Base-by-base conservation (phyloP, 495 filamentous ascomycete species). In the Penicillium psychrofluorescens region DNA sequence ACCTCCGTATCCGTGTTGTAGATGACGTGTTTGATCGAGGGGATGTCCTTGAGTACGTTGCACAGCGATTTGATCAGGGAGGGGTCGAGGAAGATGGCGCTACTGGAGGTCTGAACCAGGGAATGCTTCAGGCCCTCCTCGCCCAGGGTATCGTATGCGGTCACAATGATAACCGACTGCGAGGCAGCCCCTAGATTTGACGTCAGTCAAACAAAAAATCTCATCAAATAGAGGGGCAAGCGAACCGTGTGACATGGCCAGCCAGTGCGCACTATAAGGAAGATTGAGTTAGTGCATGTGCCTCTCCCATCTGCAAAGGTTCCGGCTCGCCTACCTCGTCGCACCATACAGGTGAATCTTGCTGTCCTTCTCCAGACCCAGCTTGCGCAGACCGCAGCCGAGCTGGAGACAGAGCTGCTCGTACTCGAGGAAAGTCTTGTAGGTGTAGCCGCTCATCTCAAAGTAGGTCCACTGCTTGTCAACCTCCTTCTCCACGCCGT, bases 381-480 rank as follows among this genome's bases (percentile, higher is more conserved):
- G 71, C 65, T 88, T 85, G 56, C 85, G 77, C 65, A 90, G 66
- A 38, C 86, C 92, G 29, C 77, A 69, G 38, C 91, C 92, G 38
- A 94, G 55, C 55, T 87, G 74, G 29, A 90, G 66, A 30, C 76
- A 77, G 48, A 86, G 64, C 58, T 79, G 76, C 71, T 95, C 85
- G 60, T 94, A 96, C 58, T 97, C 88, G 44, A 80, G 78, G 70
- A 92, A 98, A 56, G 77, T 86, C 60, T 86, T 77, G 71, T 85
- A 98, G 46, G 79, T 77, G 71, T 95, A 98, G 46, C 70, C 78
- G 59, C 87, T 86, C 61, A 94, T 80, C 70, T 98, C 92, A 64
- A 90, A 96, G 69, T 87, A 98, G 39, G 81, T 85, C 92, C 92
- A 98, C 48, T 87, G 77, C 82, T 98, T 98, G 60, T 95, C 86